These are phyloP conservation scores for Aquilaria sinensis DNA, from an alignment of 345 rosid species.

Conservation along the genomic window DNA sequence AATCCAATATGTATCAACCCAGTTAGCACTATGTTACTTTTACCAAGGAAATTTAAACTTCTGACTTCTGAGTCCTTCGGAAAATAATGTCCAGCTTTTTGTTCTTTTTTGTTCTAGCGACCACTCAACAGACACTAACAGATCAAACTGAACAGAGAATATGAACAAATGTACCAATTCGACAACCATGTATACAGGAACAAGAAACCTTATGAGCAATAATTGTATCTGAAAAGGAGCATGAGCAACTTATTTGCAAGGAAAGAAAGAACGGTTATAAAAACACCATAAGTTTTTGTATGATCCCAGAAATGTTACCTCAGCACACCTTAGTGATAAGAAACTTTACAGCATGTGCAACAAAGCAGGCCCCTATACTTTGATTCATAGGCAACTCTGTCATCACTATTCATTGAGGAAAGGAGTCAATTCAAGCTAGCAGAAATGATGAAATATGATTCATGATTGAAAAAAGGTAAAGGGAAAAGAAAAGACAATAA, in stretches of 20 bases:
- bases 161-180: too few species aligned
- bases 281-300: not conserved
- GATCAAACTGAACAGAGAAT: not conserved
- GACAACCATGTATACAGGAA: not conserved
- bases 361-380: slow-evolving; percentile 54
- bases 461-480: too few species aligned
- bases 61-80: too few species aligned
- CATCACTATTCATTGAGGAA: slow-evolving; percentile 40
- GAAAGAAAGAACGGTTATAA: not conserved
- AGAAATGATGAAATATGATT: not conserved
- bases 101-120: too few species aligned
- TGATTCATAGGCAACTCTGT: slow-evolving; percentile 41
- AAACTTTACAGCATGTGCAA: slow-evolving; percentile 52
- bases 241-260: not conserved
- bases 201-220: not conserved
- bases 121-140: slow-evolving; percentile 4
- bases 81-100: too few species aligned
- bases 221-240: not conserved
- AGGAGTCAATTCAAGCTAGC: not conserved
- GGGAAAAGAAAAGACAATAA: too few species aligned
- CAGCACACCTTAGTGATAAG: slow-evolving; percentile 28
- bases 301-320: slow-evolving; percentile 18
- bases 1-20: too few species aligned
- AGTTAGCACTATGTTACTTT: too few species aligned
- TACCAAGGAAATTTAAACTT: too few species aligned